Evolutionary conservation across 2,329 filamentous ascomycete species (phyloP), one percentile per base, ranked within the genome.

Genomic region (Leptoxyphium fumago): DNA sequence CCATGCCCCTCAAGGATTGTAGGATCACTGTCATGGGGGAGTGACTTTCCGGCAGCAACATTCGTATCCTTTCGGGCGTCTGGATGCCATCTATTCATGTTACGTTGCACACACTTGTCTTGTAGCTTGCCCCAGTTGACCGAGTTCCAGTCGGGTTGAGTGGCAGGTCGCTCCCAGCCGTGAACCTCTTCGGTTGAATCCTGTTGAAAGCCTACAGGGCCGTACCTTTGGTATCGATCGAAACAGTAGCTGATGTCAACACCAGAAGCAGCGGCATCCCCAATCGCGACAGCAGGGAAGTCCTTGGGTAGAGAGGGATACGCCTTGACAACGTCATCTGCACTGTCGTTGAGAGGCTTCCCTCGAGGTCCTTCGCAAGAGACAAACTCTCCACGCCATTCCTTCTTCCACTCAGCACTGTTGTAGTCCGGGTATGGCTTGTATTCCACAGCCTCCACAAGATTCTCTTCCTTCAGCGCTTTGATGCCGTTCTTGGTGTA

Each of bases 401-500:
- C 59, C 40, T 65, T 62, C 52, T 68, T 72, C 79, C 80, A 87
- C 11, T 67, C 61, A 2, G 67, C 63, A 42, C 70, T 73, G 54
- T 83, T 81, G 63, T 86, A 84, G 13, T 74, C 65, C 1, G 82
- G 82, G 50, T 86, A 87, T 0, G 83, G 83, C 46, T 79, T 71
- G 61, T 84, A 85, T 15, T 72, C 66, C 44, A 74, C 66, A 29
- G 49, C 43, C 40, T 59, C 43, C 9, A 48, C 43, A 15, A 29
- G 34, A 26, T 53, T 50, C 42, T 55, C 40, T 15, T 50, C 42
- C 21, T 50, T 41, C 13, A 59, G 46, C 38, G 48, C 49, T 29
- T 52, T 46, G 41, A 59, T 51, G 17, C 57, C 56, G 21, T 54
- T 58, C 48, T 62, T 53, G 13, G 59, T 49, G 48, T 65, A 69